These are phyloP conservation scores for Eucommia ulmoides DNA, from an alignment of 257 asterid species.

Conservation along the genomic window DNA sequence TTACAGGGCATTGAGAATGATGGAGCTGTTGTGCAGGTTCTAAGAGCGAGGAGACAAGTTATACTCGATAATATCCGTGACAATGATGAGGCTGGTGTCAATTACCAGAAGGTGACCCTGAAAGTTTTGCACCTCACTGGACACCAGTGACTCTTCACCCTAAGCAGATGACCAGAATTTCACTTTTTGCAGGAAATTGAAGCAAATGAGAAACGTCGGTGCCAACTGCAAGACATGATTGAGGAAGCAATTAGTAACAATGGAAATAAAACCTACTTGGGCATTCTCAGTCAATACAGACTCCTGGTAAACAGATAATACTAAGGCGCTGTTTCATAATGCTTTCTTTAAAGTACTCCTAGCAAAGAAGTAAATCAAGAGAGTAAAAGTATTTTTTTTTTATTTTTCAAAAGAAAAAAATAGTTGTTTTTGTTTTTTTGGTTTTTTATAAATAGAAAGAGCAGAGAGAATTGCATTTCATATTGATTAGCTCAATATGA, in stretches of 20 bases:
- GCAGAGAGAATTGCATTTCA: too few relatives aligned
- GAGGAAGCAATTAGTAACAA: slow-evolving; percentile 81
- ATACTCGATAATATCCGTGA: slow-evolving; percentile 91
- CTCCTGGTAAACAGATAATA: slow-evolving; percentile 91
- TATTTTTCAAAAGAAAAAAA: too few relatives aligned
- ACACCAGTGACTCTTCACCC: too few relatives aligned
- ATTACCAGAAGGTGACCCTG: slow-evolving; percentile 60
- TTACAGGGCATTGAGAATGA: slow-evolving; percentile 59
- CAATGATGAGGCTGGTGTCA: slow-evolving; percentile 82
- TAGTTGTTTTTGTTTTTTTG: too few relatives aligned
- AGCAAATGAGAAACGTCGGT: slow-evolving; percentile 66
- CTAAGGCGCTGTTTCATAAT: too few relatives aligned
- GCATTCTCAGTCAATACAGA: slow-evolving; percentile 84
- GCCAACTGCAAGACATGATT: slow-evolving; percentile 73
- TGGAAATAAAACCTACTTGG: slow-evolving; percentile 74
- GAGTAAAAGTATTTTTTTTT: too few relatives aligned
- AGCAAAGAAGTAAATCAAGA: too few relatives aligned
- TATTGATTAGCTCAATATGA: too few relatives aligned
- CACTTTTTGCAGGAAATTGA: slow-evolving; percentile 75
- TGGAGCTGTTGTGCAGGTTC: slow-evolving; percentile 63
- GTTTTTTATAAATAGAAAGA: too few relatives aligned
- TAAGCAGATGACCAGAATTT: too few relatives aligned
- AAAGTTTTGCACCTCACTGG: too few relatives aligned
- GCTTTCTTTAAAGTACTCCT: too few relatives aligned
- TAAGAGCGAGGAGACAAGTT: slow-evolving; percentile 81